Percentiles rank a stretch among this genome's conserved stretches.
These are phyloP conservation scores for Pilatotrama ljubarskyi DNA, from an alignment of 768 basidiomycete genomes.

Conservation along the genomic window DNA sequence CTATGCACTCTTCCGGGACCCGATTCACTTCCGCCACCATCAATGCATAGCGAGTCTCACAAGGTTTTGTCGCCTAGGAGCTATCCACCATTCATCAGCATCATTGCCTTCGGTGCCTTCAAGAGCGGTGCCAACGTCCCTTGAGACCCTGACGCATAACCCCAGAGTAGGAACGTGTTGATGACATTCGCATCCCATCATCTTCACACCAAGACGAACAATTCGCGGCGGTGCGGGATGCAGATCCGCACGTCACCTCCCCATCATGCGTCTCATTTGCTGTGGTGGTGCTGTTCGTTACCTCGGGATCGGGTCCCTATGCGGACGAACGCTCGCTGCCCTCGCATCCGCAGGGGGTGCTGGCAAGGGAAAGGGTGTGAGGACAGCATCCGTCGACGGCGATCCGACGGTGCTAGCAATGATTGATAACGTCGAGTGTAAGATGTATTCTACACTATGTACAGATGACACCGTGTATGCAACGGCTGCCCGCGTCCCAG, in stretches of 20 bases:
- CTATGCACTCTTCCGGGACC: too few relatives aligned
- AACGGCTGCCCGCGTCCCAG: neutral
- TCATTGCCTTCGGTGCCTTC: too few relatives aligned
- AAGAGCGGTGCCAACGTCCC: too few relatives aligned
- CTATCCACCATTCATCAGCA: too few relatives aligned
- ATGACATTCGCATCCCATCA: neutral
- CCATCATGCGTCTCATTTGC: too few relatives aligned
- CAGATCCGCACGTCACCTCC: neutral
- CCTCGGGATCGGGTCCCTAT: neutral
- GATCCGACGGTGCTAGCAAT: neutral
- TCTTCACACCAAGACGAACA: neutral
- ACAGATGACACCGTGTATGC: slow-evolving; percentile 1
- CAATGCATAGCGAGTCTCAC: too few relatives aligned
- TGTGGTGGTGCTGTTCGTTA: neutral
- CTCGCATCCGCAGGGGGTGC: neutral
- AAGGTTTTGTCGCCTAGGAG: too few relatives aligned
- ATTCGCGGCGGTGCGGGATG: neutral
- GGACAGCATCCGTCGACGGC: neutral
- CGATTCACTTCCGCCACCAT: too few relatives aligned
- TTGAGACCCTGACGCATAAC: too few relatives aligned
- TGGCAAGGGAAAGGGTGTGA: too few relatives aligned
- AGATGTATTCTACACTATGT: slow-evolving; percentile 11
- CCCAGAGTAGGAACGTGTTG: too few relatives aligned
- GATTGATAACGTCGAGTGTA: slow-evolving; percentile 15
- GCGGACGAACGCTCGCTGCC: too few relatives aligned